Evolutionary conservation across 2,329 filamentous ascomycete species (phyloP), one percentile per base, ranked within the genome.

Genomic region (Arthrobotrys entomopaga): DNA sequence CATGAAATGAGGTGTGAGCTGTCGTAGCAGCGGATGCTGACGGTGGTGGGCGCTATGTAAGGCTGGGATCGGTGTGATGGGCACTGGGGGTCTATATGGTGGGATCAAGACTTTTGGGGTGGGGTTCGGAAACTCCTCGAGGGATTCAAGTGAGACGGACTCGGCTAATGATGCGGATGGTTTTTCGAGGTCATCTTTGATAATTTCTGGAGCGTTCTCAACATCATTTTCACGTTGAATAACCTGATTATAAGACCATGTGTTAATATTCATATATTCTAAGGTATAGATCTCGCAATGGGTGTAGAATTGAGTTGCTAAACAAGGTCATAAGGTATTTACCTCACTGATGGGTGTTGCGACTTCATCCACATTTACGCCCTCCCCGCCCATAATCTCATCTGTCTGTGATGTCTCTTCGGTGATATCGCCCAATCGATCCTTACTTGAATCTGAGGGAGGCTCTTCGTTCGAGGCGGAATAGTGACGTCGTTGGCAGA

Each of bases 1-100:
- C 94, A 98, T 99, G 76, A 99, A 83, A 78, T 97, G 85, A 81
- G 93, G 93, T 16, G 93, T 97, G 78, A 98, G 86, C 83, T 97
- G 95, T 77, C 90, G 85, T 54, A 98, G 85, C 6, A 97, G 86
- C 1, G 91, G 88, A 80, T 97, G 91, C 80, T 98, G 96, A 79
- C 95, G 88, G 80, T 91, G 85, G 82, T 93, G 91, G 78, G 94
- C 83, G 82, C 91, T 86, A 67, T 85, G 82, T 26, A 85, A 83
- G 66, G 86, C 85, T 8, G 89, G 86, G 60, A 93, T 84, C 5
- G 90, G 88, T 65, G 89, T 83, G 40, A 85, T 83, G 0, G 93
- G 93, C 76, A 92, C 83, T 2, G 87, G 88, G 79, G 92, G 97
- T 80, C 94, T 96, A 1, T 82, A 81, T 40, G 81, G 77, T 24